phyloP scores from a whole-genome alignment of 73 alveolate genomes.

The Blepharisma japonicum region DNA sequence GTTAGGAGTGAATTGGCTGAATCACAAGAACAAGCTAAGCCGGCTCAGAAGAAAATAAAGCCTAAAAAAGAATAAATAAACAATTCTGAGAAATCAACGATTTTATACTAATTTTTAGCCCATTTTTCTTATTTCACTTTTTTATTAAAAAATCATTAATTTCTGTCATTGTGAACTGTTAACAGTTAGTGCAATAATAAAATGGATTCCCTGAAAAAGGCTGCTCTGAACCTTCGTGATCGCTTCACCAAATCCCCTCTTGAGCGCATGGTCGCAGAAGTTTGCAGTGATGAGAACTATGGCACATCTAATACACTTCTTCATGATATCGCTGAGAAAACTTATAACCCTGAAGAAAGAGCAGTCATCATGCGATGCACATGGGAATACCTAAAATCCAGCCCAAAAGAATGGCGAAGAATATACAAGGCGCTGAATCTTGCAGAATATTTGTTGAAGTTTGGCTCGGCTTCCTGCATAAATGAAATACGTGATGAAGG shows the following conservation, averaged over 20 bases:
- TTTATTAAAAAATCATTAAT: too few relatives aligned
- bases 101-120: too few relatives aligned
- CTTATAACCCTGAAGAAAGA: constrained; percentile 48
- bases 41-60: too few relatives aligned
- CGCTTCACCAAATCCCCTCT: constrained; percentile 31
- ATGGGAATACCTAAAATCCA: constrained; percentile 44
- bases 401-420: constrained; percentile 68
- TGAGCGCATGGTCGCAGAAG: constrained; percentile 48
- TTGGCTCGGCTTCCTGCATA: constrained; percentile 54
- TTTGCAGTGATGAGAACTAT: constrained; percentile 63
- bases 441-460: constrained; percentile 51
- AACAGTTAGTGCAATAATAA: not conserved
- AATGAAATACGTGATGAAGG: constrained; percentile 55
- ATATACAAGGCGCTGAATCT: constrained; percentile 56
- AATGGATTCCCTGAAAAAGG: constrained; percentile 17
- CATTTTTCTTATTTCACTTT: too few relatives aligned
- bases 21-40: too few relatives aligned
- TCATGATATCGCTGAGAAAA: constrained; percentile 55
- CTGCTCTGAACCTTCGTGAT: not conserved
- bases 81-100: too few relatives aligned
- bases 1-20: constrained; percentile 23
- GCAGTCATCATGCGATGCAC: constrained; percentile 51
- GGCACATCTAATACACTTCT: constrained; percentile 53
- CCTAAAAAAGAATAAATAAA: too few relatives aligned
- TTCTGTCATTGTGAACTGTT: too few relatives aligned